phyloP scores from a whole-genome alignment of 83 land plant species.

The Picea engelmannii region DNA sequence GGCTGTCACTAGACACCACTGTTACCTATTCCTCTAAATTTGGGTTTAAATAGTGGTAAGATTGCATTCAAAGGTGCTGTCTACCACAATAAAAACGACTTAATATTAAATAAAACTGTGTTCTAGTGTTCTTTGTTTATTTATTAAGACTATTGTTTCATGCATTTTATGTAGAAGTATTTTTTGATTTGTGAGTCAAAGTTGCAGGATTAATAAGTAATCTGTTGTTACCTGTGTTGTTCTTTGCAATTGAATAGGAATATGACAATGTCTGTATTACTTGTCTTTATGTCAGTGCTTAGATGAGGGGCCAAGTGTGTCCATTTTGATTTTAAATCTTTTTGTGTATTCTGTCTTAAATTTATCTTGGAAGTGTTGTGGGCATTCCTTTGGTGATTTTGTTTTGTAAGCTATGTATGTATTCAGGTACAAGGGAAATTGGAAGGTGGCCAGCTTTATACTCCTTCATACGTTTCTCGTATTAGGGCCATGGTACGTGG shows the following conservation, averaged over 20 bases:
- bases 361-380: neutral
- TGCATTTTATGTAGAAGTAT: neutral
- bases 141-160: neutral
- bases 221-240: neutral
- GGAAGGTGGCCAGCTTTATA: constrained; percentile 96
- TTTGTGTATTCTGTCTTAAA: neutral
- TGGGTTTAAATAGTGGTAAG: neutral
- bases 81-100: neutral
- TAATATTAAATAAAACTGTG: neutral
- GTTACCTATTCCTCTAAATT: neutral
- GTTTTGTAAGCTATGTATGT: neutral
- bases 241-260: neutral
- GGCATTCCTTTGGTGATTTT: neutral
- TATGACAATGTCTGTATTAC: neutral
- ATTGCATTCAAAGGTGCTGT: neutral
- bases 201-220: neutral
- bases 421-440: constrained; percentile 89
- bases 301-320: neutral
- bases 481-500: constrained; percentile 95
- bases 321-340: neutral
- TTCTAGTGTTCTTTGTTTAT: neutral
- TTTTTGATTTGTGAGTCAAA: neutral
- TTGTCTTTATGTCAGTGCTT: neutral
- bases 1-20: neutral
- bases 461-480: constrained; percentile 88